A percentile compares a stretch with the other conserved stretches of the same genome.
phyloP scores from a whole-genome alignment of 1,139 yeast genomes.

The Sugiyamaella pinicola region DNA sequence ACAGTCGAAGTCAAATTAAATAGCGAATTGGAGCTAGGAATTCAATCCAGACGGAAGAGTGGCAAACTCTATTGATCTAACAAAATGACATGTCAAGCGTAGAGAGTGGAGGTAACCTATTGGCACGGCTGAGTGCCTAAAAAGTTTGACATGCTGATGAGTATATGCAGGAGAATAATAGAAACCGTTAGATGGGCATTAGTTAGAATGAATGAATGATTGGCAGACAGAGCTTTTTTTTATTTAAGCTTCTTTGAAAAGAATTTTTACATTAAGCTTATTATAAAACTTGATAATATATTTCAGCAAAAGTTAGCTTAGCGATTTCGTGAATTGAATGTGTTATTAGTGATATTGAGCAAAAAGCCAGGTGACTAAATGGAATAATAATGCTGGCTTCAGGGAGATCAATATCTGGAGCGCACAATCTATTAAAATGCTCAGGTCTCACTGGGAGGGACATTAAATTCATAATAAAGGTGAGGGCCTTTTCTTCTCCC shows the following conservation, averaged over 20 bases:
- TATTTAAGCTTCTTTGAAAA: not conserved
- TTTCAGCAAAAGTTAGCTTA: too few species aligned
- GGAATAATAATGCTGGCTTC: not conserved
- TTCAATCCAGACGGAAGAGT: too few species aligned
- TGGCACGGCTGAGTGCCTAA: too few species aligned
- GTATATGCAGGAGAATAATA: too few species aligned
- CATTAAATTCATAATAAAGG: not conserved
- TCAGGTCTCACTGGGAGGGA: not conserved
- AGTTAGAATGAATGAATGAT: not conserved
- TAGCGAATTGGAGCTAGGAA: too few species aligned
- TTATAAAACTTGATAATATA: too few species aligned
- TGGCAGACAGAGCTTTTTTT: not conserved
- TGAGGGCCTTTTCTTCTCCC: constrained; percentile 4
- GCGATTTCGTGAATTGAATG: not conserved
- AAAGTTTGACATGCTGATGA: too few species aligned
- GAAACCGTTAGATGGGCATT: not conserved
- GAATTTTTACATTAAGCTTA: too few species aligned
- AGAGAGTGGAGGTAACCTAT: too few species aligned
- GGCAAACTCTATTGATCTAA: too few species aligned
- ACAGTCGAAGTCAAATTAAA: too few species aligned
- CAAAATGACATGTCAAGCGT: too few species aligned
- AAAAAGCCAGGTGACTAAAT: not conserved
- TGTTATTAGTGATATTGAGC: not conserved
- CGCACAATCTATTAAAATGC: not conserved
- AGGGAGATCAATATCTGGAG: not conserved